Conservation (phyloP, 331 rosid genomes). For the Erythrophleum ivorense region DNA sequence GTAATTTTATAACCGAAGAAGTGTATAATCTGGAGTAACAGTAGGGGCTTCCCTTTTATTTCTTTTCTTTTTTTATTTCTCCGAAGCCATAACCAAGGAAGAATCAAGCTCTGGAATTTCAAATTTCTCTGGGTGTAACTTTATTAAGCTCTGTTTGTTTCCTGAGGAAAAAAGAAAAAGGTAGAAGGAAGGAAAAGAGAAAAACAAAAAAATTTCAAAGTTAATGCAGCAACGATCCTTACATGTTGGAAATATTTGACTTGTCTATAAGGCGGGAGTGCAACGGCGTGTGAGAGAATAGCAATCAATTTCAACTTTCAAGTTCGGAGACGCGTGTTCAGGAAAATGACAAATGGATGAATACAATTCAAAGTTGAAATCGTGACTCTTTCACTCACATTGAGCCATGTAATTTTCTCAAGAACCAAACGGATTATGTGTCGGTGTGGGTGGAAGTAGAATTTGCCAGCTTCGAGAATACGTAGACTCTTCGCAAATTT, state of each 20-base stretch:
- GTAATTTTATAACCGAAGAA: constrained; percentile 15
- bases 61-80: not conserved
- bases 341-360: not conserved
- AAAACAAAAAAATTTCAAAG: not conserved
- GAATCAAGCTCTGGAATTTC: not conserved
- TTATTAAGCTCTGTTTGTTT: constrained; percentile 25
- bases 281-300: not conserved
- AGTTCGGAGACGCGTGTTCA: not conserved
- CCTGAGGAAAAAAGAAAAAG: not conserved
- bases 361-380: not conserved
- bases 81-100: not conserved
- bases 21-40: constrained; percentile 34
- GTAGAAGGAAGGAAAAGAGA: not conserved
- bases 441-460: constrained; percentile 16
- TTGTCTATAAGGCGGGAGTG: constrained; percentile 26
- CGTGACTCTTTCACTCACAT: not conserved
- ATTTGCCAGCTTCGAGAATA: not conserved
- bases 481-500: no score
- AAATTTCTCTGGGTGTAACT: not conserved
- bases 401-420: not conserved
- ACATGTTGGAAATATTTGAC: constrained; percentile 5
- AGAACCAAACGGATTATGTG: constrained; percentile 23
- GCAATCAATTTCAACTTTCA: no score
- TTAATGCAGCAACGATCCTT: not conserved
- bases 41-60: not conserved